A percentile compares a stretch with the other conserved stretches of the same genome.
These are phyloP conservation scores for Phytophthora citrophthora DNA, from an alignment of 352 stramenopile genomes.

Conservation along the genomic window DNA sequence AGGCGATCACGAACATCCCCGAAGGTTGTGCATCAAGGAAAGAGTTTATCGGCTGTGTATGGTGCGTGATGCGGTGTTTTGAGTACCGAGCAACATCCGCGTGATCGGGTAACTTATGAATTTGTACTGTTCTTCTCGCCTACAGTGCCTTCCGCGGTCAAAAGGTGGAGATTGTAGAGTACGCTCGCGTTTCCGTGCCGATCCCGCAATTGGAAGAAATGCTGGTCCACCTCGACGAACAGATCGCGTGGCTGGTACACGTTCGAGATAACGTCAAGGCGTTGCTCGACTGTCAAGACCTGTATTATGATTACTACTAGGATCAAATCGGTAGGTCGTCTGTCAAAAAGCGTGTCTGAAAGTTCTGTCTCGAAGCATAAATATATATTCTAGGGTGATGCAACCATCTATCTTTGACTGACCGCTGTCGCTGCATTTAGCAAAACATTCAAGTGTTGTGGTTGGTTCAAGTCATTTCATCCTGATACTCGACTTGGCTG, in stretches of 20 bases:
- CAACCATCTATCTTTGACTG: slow-evolving; percentile 24
- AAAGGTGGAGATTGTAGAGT: slow-evolving; percentile 81
- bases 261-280: slow-evolving; percentile 79
- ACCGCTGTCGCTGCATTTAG: slow-evolving; percentile 7
- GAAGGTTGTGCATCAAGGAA: slow-evolving; percentile 77
- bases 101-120: neutral
- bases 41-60: slow-evolving; percentile 82
- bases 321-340: slow-evolving; percentile 1
- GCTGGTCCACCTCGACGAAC: slow-evolving; percentile 65
- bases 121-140: neutral
- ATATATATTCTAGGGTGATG: slow-evolving; percentile 23
- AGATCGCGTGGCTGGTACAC: slow-evolving; percentile 68
- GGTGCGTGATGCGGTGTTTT: slow-evolving; percentile 42
- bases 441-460: neutral
- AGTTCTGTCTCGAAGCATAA: slow-evolving; percentile 16
- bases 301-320: slow-evolving; percentile 46
- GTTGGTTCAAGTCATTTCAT: slow-evolving; percentile 4
- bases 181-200: slow-evolving; percentile 66
- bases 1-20: slow-evolving; percentile 55
- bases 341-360: slow-evolving; percentile 19
- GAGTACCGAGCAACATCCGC: too few species aligned
- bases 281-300: slow-evolving; percentile 68
- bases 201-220: slow-evolving; percentile 87
- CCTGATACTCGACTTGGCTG: neutral
- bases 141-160: slow-evolving; percentile 73